Evolutionary conservation across 306 rosid genomes (phyloP).

Genomic region (Parietaria judaica): DNA sequence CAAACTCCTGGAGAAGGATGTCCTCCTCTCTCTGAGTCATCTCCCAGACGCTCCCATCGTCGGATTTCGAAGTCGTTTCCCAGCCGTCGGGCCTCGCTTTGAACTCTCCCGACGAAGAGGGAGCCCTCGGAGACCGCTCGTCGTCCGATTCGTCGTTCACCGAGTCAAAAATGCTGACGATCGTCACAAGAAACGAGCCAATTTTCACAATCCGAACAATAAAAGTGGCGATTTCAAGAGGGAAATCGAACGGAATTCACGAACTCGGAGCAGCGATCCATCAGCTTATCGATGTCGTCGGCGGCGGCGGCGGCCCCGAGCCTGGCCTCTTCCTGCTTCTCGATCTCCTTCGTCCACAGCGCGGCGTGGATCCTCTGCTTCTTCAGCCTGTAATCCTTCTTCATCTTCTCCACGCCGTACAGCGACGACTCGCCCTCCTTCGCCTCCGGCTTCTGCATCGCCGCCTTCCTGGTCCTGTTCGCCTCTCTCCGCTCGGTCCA

Average conservation of each 20-base stretch:
- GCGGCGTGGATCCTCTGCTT: constrained; percentile 87
- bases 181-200: background rate
- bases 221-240: background rate
- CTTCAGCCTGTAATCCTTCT: constrained; percentile 80
- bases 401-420: constrained; percentile 67
- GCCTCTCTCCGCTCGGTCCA: constrained; percentile 66
- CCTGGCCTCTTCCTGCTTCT: constrained; percentile 80
- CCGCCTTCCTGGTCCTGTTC: constrained; percentile 25
- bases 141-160: constrained; percentile 45
- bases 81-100: constrained; percentile 91
- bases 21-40: constrained; percentile 98
- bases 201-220: background rate
- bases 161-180: constrained; percentile 66
- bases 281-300: constrained; percentile 75
- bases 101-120: constrained; percentile 28
- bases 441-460: background rate
- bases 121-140: constrained; percentile 39
- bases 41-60: constrained; percentile 84
- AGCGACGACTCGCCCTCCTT: constrained; percentile 32
- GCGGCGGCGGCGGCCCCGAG: constrained; percentile 37
- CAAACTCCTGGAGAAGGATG: constrained; percentile 87
- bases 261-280: constrained; percentile 86
- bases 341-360: constrained; percentile 89
- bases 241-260: constrained; percentile 2
- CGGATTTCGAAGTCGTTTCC: constrained; percentile 73